Evolutionary conservation across 2,329 filamentous ascomycete species (phyloP), one percentile per base, ranked within the genome.

Genomic region (Pseudogymnoascus sp.): DNA sequence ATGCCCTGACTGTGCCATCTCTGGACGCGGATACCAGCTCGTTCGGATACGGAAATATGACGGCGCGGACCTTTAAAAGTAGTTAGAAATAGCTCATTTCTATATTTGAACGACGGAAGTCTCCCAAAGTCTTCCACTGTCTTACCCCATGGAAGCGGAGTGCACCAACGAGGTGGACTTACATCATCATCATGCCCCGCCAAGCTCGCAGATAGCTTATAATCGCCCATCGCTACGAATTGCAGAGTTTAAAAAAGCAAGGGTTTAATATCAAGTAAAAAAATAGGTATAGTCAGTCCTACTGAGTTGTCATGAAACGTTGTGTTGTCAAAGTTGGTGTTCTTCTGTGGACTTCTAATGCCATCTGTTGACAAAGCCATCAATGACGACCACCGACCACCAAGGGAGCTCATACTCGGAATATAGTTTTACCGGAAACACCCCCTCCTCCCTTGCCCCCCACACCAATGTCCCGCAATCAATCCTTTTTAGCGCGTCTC

Each of bases 141-240:
- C 45, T 52, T 30, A 11, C n/a, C 45, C n/a, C 45, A 52, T 19
- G 25, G 14, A 8, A 30, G 45, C 4, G 2, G 25, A 52, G 25
- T 19, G 25, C 35, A 41, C 25, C 22, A 61, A 22, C 33, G 14
- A 49, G 49, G 30, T 58, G 62, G 49, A 75, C 87, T 77, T 82
- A 97, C 94, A 85, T 99, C 94, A 74, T 94, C 89, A 75, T 94
- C 89, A 75, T 99, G 94, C 72, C 91, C 93, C 69, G 86, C 80
- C 68, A 99, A 83, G 72, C 91, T 89, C 69, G 93, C 92, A 65
- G 94, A 96, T 72, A 99, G 86, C 83, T 93, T 96, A 82, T 91
- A 97, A 74, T 92, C 88, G 75, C 82, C 79, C 89, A 93, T 92
- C 69, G 67, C 68, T 63, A 59, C 38, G 39, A 19, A 33, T 52